Base-by-base conservation (phyloP, 2,329 filamentous ascomycete genomes). In the Fusarium nygamai region DNA sequence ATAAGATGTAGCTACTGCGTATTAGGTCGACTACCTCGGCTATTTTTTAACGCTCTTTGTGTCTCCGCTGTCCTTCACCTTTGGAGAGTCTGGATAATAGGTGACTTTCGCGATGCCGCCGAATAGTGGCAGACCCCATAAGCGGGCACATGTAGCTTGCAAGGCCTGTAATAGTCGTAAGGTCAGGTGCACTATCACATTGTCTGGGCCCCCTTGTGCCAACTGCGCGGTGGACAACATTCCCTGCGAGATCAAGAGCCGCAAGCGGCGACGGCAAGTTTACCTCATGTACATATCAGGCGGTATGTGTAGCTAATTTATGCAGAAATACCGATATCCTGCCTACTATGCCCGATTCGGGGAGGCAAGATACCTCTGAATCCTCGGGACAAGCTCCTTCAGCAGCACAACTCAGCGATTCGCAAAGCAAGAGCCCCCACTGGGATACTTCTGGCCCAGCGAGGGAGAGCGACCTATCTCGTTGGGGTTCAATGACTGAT, bases 1-100 rank as follows among this genome's bases (percentile, higher is more conserved):
- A 5, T 48, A 31, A 31, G 6, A 6, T 11, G 4, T 6, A 22
- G 2, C 14, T 12, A 13, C 8, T 2, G 27, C 17, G 29, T 41
- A 41, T 20, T 20, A n/a, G 31, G 8, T 16, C 3, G 1, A 43
- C 29, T 57, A 27, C 53, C 36, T 43, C 27, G 53, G 16, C 38
- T 19, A 3, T 19, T 4, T 19, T 16, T 13, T 0, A 24, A 6
- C 11, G 8, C 8, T 22, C 10, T 44, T 24, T 0, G 10, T 6
- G 27, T 31, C 46, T 48, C 10, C 4, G 7, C 8, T 24, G 7
- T 38, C 8, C 10, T 60, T 48, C 11, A 60, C 8, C 24, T 38
- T 22, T 19, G 9, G 10, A 38, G 36, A 48, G 16, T 33, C 20
- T 31, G 20, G 5, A 22, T 29, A 11, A 38, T 11, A 27, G 8